Percentiles rank a stretch among this genome's conserved stretches.
Evolutionary conservation across 805 yeast species (phyloP).

Genomic region (Ascoidea rubescens): DNA sequence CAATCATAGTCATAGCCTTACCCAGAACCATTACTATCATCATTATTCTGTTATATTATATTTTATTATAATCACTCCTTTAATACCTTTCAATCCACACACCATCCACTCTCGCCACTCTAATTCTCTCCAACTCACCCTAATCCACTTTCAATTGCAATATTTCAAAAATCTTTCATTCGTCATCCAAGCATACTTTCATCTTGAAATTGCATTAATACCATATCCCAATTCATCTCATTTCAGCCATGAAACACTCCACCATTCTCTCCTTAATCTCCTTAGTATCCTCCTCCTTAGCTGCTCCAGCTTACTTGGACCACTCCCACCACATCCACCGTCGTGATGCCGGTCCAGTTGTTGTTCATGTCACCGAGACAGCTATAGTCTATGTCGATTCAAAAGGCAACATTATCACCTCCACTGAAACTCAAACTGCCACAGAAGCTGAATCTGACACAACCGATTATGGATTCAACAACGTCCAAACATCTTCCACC

Average conservation of each 20-base stretch:
- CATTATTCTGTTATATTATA: too few species aligned
- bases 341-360: background rate
- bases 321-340: background rate
- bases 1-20: too few species aligned
- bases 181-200: background rate
- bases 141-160: background rate
- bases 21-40: too few species aligned
- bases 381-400: conserved; percentile 22
- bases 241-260: background rate
- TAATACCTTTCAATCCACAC: background rate
- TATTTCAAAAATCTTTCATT: background rate
- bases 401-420: conserved; percentile 17
- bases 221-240: background rate
- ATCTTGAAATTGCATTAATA: background rate
- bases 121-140: background rate
- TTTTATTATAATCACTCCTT: background rate
- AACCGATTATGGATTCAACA: too few species aligned
- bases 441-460: conserved; percentile 1
- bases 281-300: background rate
- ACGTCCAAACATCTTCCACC: conserved; percentile 14
- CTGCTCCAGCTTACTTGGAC: background rate
- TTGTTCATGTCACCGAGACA: conserved; percentile 8
- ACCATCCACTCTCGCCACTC: background rate
- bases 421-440: conserved; percentile 8
- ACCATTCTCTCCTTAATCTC: background rate